phyloP scores from a whole-genome alignment of 116 monocot species.

The Posidonia oceanica region DNA sequence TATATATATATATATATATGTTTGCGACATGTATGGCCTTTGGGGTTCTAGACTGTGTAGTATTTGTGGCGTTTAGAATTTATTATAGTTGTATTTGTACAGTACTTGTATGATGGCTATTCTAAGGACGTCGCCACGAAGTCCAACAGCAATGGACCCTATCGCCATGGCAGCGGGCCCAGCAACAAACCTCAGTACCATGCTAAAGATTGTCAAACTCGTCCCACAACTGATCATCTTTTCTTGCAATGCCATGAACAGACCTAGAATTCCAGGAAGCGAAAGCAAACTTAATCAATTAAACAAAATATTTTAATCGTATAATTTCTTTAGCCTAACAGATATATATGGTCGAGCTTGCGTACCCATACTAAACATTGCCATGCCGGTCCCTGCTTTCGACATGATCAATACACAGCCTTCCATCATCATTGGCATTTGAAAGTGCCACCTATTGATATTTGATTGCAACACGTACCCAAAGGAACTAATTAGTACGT shows the following conservation, averaged over 20 bases:
- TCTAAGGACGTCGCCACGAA: slow-evolving; percentile 27
- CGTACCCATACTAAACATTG: slow-evolving; percentile 90
- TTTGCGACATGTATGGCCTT: too few relatives aligned
- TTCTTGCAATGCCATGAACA: slow-evolving; percentile 52
- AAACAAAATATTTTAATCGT: too few relatives aligned
- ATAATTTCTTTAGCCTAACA: not conserved
- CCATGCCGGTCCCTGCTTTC: slow-evolving; percentile 54
- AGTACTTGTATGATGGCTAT: slow-evolving; percentile 49
- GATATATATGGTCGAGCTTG: not conserved
- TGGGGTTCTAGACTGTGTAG: not conserved
- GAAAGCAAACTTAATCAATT: not conserved
- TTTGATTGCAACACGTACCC: not conserved
- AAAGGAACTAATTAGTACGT: not conserved
- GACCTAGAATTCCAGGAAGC: slow-evolving; percentile 18
- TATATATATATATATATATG: not conserved
- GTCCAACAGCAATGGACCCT: slow-evolving; percentile 29
- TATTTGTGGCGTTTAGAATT: not conserved
- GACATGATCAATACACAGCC: slow-evolving; percentile 70
- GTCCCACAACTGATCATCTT: slow-evolving; percentile 46
- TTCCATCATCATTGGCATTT: slow-evolving; percentile 59
- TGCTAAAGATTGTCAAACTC: slow-evolving; percentile 24
- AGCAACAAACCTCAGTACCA: slow-evolving; percentile 39
- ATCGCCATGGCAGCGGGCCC: slow-evolving; percentile 50
- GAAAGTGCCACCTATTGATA: slow-evolving; percentile 41
- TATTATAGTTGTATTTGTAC: not conserved